These are phyloP conservation scores for carrot (Daucus carota) DNA, from an alignment of 129 eudicot species.

Conservation along the genomic window DH1_v3.0 NC_030381.2:16866501-16867000, in stretches of 20 bases:
- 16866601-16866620: not conserved
- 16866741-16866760: too few relatives aligned
- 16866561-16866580: not conserved
- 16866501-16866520: not conserved
- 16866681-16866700: too few relatives aligned
- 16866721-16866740: too few relatives aligned
- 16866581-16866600: not conserved
- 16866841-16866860: too few relatives aligned
- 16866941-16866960: not conserved
- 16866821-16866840: not conserved
- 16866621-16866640: too few relatives aligned
- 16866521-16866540: not conserved
- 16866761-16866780: too few relatives aligned
- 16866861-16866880: not conserved
- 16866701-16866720: too few relatives aligned
- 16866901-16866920: not conserved
- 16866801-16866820: not conserved
- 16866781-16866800: too few relatives aligned
- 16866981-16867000: constrained; percentile 4
- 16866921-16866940: not conserved
- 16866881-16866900: not conserved
- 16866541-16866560: not conserved
- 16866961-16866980: not conserved
- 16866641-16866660: too few relatives aligned
- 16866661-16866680: too few relatives aligned